These are phyloP conservation scores for Kazachstania kunashirensis DNA, from an alignment of 805 yeast genomes.

Conservation along the genomic window DNA sequence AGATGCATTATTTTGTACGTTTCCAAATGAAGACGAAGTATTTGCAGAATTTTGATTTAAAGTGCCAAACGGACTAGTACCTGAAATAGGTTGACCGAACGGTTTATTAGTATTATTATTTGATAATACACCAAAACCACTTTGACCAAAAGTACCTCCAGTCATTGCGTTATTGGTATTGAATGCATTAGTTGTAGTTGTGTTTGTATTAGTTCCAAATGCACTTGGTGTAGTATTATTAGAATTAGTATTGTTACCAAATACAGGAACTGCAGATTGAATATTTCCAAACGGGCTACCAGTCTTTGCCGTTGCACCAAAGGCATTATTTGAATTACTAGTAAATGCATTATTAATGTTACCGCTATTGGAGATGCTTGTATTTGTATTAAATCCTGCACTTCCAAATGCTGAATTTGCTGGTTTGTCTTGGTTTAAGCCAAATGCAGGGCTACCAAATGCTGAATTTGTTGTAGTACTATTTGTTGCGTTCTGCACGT, in stretches of 20 bases:
- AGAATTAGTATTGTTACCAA: background rate
- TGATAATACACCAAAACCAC: slow-evolving; percentile 10
- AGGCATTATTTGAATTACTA: slow-evolving; percentile 17
- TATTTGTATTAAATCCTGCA: background rate
- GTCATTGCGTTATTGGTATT: too few species aligned
- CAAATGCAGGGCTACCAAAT: slow-evolving; percentile 16
- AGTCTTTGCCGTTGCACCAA: slow-evolving; percentile 1
- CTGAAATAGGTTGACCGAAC: background rate
- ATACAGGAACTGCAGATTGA: too few species aligned
- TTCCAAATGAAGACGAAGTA: slow-evolving; percentile 1
- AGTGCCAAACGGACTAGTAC: slow-evolving; percentile 4
- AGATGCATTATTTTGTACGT: background rate
- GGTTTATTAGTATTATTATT: background rate
- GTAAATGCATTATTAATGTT: slow-evolving; percentile 3
- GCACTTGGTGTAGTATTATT: background rate
- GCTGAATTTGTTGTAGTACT: background rate
- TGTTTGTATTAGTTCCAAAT: background rate
- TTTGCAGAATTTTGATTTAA: background rate
- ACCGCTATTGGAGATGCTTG: background rate
- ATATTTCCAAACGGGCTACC: background rate
- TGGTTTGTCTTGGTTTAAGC: background rate
- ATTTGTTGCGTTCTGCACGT: background rate
- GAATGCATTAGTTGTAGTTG: too few species aligned
- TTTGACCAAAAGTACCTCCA: too few species aligned
- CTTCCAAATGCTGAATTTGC: slow-evolving; percentile 4